Evolutionary conservation across 345 rosid genomes (phyloP), one percentile per base, ranked within the genome.

Genomic region (Citrus glauca): DNA sequence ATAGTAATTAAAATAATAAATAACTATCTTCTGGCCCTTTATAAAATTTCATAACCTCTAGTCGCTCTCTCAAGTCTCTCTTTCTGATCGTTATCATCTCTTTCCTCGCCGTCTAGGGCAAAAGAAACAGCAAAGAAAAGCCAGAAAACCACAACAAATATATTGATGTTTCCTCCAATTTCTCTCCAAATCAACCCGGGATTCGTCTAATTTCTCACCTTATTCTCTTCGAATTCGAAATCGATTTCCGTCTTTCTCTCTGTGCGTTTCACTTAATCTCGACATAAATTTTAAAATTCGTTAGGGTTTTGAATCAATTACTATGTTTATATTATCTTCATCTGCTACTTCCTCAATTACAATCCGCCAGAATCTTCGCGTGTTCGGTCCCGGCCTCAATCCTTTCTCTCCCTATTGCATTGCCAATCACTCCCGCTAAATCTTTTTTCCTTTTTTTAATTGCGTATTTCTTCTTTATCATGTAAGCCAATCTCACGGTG

Each of bases 301-400:
- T 68, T 66, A 82, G 79, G 79, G 70, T 86, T 83, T 8, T 72
- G 13, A 55, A 50, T 63, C 72, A 62, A 83, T 80, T 74, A 74
- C 77, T 84, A 94, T 95, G 98, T 79, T 87, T 83, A 66, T 85
- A 30, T 69, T 70, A 65, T 85, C 91, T 66, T 85, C 91, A 17
- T 74, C 86, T 40, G 80, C 75, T 79, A 85, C 82, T 84, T 73
- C 83, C 67, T 65, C 89, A 55, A 50, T 86, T 66, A 40, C 82
- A 7, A 37, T 81, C 62, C 83, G 71, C 69, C 87, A 85, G 73
- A 95, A 88, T 80, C 92, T 92, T 64, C 94, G 97, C 78, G 97
- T 83, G 63, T 84, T 96, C 55, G 99, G 98, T 24, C 98, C 99
- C 64, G 97, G 91, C 63, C 88, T 94, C 93, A 96, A 94, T 92